Evolutionary conservation across 768 basidiomycete genomes (phyloP), one percentile per base, ranked within the genome.

Genomic region (Boletellus ananiceps): DNA sequence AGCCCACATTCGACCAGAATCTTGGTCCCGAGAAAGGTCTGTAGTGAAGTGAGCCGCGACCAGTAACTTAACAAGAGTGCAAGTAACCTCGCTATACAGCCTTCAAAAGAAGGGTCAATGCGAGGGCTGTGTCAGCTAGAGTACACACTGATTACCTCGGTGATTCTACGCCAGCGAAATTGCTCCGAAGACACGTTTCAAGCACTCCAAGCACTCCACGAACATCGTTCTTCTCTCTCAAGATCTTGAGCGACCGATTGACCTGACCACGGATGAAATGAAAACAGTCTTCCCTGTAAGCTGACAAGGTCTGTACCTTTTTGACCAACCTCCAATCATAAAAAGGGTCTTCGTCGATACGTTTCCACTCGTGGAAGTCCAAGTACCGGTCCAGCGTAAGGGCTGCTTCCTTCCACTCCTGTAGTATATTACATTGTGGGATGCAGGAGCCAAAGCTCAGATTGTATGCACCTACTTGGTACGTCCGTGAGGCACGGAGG

Each of bases 11-110:
- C 93, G 50, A 98, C 87, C 11, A 93, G 65, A 47, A 84, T 77
- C 67, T 99, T 99, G 2, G 93, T 95, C 2, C 93, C 93, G 38
- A 84, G 77, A 67, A 89, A 98, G 0, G 92, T 94, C 91, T 97
- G 56, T 32, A 57, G 49, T 18, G 27, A 6, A 16, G 45, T 57
- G 44, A 63, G 59, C 49, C 43, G 46, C 34, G 50, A 31, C 46
- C 11, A 12, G 15, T 16, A 37, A 41, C 16, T 9, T 41, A 43
- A 49, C 11, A 51, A 49, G 3, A 44, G 46, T 36, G 32, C 41
- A 29, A 39, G 64, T 45, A 45, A 76, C 93, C 74, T 95, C 93
- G 67, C 88, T 91, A 62, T 96, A 97, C 21, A 98, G 69, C 62
- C 92, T 88, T 51, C 11, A 25, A 44, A n/a, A 14, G 29, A 41